Evolutionary conservation across 495 filamentous ascomycete genomes (phyloP), one percentile per base, ranked within the genome.

Genomic region (Podospora appendiculata): DNA sequence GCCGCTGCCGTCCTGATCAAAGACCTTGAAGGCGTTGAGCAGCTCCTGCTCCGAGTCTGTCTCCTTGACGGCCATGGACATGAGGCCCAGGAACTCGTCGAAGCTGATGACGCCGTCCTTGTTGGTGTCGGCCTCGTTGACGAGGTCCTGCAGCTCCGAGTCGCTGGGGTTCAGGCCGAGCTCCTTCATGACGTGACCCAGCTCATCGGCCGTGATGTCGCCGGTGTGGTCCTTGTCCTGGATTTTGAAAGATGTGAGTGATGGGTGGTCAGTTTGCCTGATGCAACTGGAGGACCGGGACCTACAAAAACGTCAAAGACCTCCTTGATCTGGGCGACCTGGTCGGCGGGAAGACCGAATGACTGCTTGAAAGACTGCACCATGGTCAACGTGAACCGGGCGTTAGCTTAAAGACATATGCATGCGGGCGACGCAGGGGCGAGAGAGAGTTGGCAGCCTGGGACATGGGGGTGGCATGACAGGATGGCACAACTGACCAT

Each of bases 201-300:
- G 70, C 49, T 74, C 71, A 6, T 57, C 57, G 43, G 69, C 66
- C 4, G 70, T 70, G 56, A 74, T 74, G 36, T 72, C 66, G 45
- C 71, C 71, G 66, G 92, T 89, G 65, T 88, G 87, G 80, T 95
- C 90, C 73, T 95, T 95, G 80, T 95, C 90, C 89, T 95, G 12
- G 6, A 45, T 36, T 36, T 35, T 8, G 33, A 36, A 13, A 18
- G 0, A 10, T 19, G 41, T 50, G 14, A 51, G 47, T 32, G 41
- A 8, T 35, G 19, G 10, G 5, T 25, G 5, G 25, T 5, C 2
- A 25, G 25, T 25, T 25, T 25, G 13, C 33, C n/a, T 25, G 9
- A 10, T 38, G 13, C 8, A 0, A 33, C n/a, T 35, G 1, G 32
- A 25, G 16, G n/a, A 32, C 4, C n/a, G 19, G 14, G 4, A 46